phyloP scores from a whole-genome alignment of 805 yeast species.

The Kluyveromyces dobzhanskii region DNA sequence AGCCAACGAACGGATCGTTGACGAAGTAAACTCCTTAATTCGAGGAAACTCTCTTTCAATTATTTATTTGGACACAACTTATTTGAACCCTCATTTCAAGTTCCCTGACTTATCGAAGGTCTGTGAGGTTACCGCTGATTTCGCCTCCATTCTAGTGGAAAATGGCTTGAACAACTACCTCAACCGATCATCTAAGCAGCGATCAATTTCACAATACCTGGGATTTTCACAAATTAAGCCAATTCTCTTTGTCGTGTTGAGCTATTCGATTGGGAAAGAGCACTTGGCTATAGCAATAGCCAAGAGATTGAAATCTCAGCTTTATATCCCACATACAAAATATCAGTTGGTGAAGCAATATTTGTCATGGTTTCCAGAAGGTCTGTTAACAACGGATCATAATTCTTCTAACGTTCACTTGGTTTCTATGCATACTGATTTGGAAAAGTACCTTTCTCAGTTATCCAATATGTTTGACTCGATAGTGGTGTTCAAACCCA shows the following conservation, averaged over 20 bases:
- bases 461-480: constrained; percentile 16
- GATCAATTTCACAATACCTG: constrained; percentile 32
- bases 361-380: constrained; percentile 38
- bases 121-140: constrained; percentile 47
- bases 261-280: constrained; percentile 92
- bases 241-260: constrained; percentile 50
- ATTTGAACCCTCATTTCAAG: constrained; percentile 60
- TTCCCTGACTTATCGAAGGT: constrained; percentile 76
- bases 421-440: constrained; percentile 55
- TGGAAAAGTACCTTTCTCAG: constrained; percentile 25
- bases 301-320: constrained; percentile 40
- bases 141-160: constrained; percentile 35
- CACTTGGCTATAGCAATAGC: constrained; percentile 65
- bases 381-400: constrained; percentile 36
- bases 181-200: constrained; percentile 15
- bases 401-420: constrained; percentile 55
- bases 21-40: constrained; percentile 27
- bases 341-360: constrained; percentile 40
- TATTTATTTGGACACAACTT: constrained; percentile 86
- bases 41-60: constrained; percentile 37
- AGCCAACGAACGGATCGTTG: constrained; percentile 46
- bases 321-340: constrained; percentile 35
- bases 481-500: constrained; percentile 71
- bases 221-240: constrained; percentile 6
- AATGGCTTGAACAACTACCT: constrained; percentile 20